Evolutionary conservation across 2,329 filamentous ascomycete genomes (phyloP).

Genomic region (Xylariaceae sp.): DNA sequence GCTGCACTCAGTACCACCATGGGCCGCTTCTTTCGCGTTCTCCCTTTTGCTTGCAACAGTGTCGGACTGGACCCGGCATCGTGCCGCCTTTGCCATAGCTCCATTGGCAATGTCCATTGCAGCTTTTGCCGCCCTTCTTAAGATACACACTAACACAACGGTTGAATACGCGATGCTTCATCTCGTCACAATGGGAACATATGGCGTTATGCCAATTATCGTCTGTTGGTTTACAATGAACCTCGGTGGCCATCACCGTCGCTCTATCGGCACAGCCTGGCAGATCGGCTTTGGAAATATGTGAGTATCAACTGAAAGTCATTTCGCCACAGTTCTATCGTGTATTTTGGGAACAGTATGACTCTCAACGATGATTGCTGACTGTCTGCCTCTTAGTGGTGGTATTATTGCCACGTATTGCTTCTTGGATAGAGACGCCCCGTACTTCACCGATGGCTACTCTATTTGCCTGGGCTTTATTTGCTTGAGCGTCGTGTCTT

Average conservation of each 20-base stretch:
- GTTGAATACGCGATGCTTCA: conserved; percentile 79
- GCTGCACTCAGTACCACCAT: conserved; percentile 54
- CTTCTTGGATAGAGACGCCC: conserved; percentile 63
- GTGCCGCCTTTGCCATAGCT: conserved; percentile 67
- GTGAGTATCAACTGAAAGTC: conserved; percentile 6
- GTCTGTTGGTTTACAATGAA: conserved; percentile 85
- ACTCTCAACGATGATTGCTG: neutral
- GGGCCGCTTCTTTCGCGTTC: conserved; percentile 70
- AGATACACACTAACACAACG: conserved; percentile 61
- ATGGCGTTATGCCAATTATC: conserved; percentile 85
- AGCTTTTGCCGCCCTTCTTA: conserved; percentile 72
- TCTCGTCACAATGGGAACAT: conserved; percentile 73
- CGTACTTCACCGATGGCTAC: conserved; percentile 68
- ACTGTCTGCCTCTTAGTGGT: conserved; percentile 33
- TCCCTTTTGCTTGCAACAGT: conserved; percentile 69
- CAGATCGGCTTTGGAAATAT: conserved; percentile 77
- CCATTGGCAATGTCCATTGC: conserved; percentile 65
- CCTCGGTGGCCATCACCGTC: conserved; percentile 65
- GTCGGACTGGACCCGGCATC: conserved; percentile 69
- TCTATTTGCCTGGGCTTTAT: conserved; percentile 73
- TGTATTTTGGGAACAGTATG: too few species aligned
- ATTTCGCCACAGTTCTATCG: neutral
- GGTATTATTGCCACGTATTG: conserved; percentile 73
- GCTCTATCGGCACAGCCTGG: conserved; percentile 68
- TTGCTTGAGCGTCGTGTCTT: conserved; percentile 60